Conservation (phyloP, 1,284 basidiomycete genomes). For the Ustilago crameri region DNA sequence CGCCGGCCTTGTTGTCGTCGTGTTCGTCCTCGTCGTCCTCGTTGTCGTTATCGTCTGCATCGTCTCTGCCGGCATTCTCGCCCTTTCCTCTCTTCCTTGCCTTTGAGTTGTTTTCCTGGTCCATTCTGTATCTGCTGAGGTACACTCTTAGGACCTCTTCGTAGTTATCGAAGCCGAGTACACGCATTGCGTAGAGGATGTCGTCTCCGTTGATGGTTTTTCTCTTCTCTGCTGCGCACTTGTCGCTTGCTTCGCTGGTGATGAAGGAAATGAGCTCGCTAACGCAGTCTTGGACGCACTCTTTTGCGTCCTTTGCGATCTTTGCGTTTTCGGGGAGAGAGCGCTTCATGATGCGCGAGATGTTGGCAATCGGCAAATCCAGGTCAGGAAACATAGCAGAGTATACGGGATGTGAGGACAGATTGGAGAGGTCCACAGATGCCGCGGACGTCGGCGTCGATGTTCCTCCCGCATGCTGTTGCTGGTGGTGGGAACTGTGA, state of each 20-base stretch:
- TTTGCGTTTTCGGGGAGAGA: constrained; percentile 89
- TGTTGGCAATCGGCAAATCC: constrained; percentile 80
- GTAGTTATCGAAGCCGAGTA: constrained; percentile 94
- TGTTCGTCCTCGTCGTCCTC: constrained; percentile 4
- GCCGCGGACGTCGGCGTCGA: constrained; percentile 20
- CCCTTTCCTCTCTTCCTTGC: constrained; percentile 6
- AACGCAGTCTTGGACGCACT: constrained; percentile 94
- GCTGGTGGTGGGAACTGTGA: constrained; percentile 3
- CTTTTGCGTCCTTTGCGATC: constrained; percentile 95
- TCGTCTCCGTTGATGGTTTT: constrained; percentile 87
- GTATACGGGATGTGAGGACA: constrained; percentile 31
- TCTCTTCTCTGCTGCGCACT: constrained; percentile 84
- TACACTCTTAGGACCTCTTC: constrained; percentile 88
- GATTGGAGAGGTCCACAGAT: constrained; percentile 23
- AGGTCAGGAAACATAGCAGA: constrained; percentile 44
- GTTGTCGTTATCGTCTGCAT: constrained; percentile 1
- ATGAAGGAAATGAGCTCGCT: constrained; percentile 96
- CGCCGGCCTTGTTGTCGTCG: background rate
- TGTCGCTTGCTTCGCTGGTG: constrained; percentile 87
- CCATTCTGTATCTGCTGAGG: constrained; percentile 75
- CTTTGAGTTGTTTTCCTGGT: constrained; percentile 37
- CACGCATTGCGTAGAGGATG: constrained; percentile 85
- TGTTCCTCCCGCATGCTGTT: constrained; percentile 1
- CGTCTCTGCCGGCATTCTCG: constrained; percentile 1
- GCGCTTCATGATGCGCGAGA: constrained; percentile 92